Evolutionary conservation across 768 basidiomycete genomes (phyloP), one percentile per base, ranked within the genome.

Genomic region (Hemileccinum rubropunctum): DNA sequence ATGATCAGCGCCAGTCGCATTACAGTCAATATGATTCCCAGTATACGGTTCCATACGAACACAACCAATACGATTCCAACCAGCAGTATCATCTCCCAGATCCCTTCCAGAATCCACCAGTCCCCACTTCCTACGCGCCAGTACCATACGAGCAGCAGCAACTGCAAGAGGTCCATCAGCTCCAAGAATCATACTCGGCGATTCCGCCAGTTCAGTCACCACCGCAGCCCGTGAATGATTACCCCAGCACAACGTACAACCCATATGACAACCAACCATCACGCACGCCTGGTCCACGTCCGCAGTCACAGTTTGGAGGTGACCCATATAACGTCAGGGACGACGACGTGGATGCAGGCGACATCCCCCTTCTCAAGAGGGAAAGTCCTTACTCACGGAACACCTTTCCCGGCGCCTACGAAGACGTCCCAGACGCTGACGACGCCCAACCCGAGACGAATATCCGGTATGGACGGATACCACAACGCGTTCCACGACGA

Each of bases 391-490:
- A 59, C 49, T 33, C 63, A n/a, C 64, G 62, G 18, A 59, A 76
- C 56, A 74, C 73, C 2, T 51, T 77, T 3, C 75, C 75, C 0
- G 82, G 81, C 7, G 72, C 67, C 4, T 80, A 77, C 52, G 54
- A 63, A 39, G 54, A 64, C 32, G 59, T 63, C 35, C 63, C 66
- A 15, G 54, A 54, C 18, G 42, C 45, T 9, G 50, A 72, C 17
- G 73, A 78, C 17, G 60, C 64, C 7, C 60, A 58, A 17, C 54
- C 41, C n/a, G 76, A 76, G 41, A 78, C 61, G 60, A 86, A 88
- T 53, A 89, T 90, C 50, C 77, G 91, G 17, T 98, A 95, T 63
- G 95, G 95, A 0, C 74, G 86, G 11, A 93, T 97, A 50, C 95
- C 95, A 0, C 91, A 94, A 62, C 78, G 94, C 20, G 88, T 97